Evolutionary conservation across 2,329 filamentous ascomycete genomes (phyloP).

Genomic region (Fusarium tuaranense): DNA sequence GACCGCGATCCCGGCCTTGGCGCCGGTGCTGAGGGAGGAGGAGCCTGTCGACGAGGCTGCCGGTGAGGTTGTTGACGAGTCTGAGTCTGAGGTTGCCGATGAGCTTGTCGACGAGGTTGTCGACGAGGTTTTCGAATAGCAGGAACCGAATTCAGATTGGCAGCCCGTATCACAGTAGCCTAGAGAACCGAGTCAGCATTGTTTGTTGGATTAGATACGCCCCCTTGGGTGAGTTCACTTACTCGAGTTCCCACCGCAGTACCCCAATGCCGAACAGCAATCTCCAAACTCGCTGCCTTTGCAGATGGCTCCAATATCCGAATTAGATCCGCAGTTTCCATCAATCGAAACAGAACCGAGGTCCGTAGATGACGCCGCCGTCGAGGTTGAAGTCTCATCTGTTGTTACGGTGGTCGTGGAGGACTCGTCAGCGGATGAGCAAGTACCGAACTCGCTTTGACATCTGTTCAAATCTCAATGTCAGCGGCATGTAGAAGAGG

Average conservation of each 20-base stretch:
- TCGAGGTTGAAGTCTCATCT: not conserved
- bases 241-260: not conserved
- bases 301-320: not conserved
- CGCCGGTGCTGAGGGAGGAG: not conserved
- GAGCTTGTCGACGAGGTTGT: not conserved
- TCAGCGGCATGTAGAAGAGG: not conserved
- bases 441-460: not conserved
- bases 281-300: not conserved
- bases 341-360: not conserved
- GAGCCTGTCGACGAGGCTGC: not conserved
- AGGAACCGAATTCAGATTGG: not conserved
- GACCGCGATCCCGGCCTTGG: not conserved
- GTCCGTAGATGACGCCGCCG: not conserved
- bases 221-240: not conserved
- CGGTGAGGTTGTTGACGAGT: not conserved
- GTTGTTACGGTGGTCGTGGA: not conserved
- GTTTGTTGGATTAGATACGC: not conserved
- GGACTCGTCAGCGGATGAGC: not conserved
- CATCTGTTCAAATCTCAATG: not conserved
- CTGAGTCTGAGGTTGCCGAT: not conserved
- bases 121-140: not conserved
- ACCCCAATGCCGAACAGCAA: not conserved
- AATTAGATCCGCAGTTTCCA: slow-evolving; percentile 1
- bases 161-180: not conserved
- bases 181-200: not conserved